Evolutionary conservation across 208 protist genomes (phyloP), one percentile per base, ranked within the genome.

Genomic region (Endotrypanum monterogeii): DNA sequence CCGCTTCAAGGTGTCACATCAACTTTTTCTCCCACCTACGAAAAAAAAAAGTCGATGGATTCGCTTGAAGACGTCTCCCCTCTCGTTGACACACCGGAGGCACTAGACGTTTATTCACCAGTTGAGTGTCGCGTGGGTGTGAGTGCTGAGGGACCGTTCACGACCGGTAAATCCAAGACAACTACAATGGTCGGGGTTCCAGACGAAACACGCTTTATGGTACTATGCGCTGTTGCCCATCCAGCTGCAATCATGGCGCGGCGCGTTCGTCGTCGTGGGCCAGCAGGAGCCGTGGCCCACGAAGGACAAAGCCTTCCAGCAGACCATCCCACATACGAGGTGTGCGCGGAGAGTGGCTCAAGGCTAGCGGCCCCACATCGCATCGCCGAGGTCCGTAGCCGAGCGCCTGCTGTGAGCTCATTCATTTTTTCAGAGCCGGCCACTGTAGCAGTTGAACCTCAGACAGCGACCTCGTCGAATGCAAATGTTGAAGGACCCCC

Each of bases 201-300:
- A 0, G 63, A 76, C 30, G 65, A 63, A 67, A 48, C 70, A 32
- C 69, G 76, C 9, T 80, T 56, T 23, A 80, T 80, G 76, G 54
- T 80, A 56, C n/a, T 80, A 23, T 72, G 63, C 57, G 5, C 16
- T 2, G 70, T 76, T 35, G n/a, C 51, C 1, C 63, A 80, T 14
- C 76, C 76, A 1, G 18, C 69, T 0, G 37, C 23, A 1, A 55
- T 76, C 32, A 37, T 57, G 23, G 52, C 5, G 44, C 52, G 46
- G 35, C 69, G 76, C 11, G 2, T 67, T 30, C 76, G 76, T 18
- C 61, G 56, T 7, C 74, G 74, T 18, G 20, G 70, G 1, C 66
- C 66, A 25, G 18, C 1, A 39, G 44, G 3, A 1, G 11, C 2
- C 6, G 16, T 23, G 23, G 23, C 58, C 14, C 4, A 3, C 7